A percentile compares a stretch with the other conserved stretches of the same genome.
phyloP scores from a whole-genome alignment of 2,329 filamentous ascomycete species.

The Fusarium pininemorale region DNA sequence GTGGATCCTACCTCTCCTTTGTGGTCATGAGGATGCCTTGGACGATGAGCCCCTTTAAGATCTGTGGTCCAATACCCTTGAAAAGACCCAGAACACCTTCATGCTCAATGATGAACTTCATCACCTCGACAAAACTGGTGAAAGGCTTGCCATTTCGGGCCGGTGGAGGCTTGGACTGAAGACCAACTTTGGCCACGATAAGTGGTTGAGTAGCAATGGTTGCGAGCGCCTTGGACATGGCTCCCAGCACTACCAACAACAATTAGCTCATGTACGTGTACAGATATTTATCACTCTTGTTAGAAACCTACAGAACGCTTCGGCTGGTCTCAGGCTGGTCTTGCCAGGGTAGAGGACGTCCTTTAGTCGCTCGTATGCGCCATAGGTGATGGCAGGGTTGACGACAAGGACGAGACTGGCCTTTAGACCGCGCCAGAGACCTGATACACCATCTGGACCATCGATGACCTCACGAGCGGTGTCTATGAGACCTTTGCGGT shows the following conservation, averaged over 20 bases:
- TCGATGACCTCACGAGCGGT: constrained; percentile 90
- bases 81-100: constrained; percentile 88
- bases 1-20: constrained; percentile 79
- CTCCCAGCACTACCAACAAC: constrained; percentile 77
- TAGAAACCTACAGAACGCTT: constrained; percentile 83
- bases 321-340: constrained; percentile 77
- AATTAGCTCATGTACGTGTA: constrained; percentile 4
- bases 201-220: constrained; percentile 93
- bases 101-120: constrained; percentile 90
- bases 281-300: neutral
- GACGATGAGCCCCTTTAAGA: constrained; percentile 90
- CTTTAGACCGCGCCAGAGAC: constrained; percentile 94
- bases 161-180: constrained; percentile 92
- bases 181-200: constrained; percentile 96
- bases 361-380: constrained; percentile 90
- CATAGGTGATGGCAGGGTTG: constrained; percentile 97
- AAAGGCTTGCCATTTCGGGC: constrained; percentile 88
- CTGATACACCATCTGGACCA: constrained; percentile 87
- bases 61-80: constrained; percentile 95
- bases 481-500: constrained; percentile 85
- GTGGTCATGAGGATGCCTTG: constrained; percentile 99
- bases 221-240: constrained; percentile 90
- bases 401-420: constrained; percentile 94
- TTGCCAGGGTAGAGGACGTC: constrained; percentile 81
- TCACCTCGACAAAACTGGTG: constrained; percentile 91